phyloP scores from a whole-genome alignment of 2,329 filamentous ascomycete genomes.

The Amesomyces nigricolor region DNA sequence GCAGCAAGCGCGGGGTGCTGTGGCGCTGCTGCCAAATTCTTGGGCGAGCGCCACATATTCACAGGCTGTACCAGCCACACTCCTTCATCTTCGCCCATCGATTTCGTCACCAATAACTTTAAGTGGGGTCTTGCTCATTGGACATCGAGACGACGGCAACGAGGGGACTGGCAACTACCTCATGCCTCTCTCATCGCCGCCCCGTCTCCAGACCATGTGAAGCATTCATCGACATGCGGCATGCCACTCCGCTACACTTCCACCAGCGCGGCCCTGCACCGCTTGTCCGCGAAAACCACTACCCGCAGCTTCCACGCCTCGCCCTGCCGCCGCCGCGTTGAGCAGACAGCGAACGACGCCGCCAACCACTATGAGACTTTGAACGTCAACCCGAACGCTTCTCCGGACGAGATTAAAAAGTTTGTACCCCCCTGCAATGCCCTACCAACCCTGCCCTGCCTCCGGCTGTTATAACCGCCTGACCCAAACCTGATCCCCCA shows the following conservation, averaged over 20 bases:
- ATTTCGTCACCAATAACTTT: constrained; percentile 18
- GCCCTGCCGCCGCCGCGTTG: constrained; percentile 27
- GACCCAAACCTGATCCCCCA: too few species aligned
- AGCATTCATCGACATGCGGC: constrained; percentile 50
- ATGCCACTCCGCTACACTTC: constrained; percentile 48
- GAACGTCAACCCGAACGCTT: constrained; percentile 63
- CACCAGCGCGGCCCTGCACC: constrained; percentile 27
- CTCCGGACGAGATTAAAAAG: constrained; percentile 78
- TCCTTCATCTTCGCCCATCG: background rate
- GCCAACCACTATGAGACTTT: constrained; percentile 74
- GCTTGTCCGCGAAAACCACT: constrained; percentile 8
- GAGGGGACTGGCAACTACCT: background rate
- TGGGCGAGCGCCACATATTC: background rate
- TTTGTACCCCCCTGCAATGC: constrained; percentile 30
- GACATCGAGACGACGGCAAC: background rate
- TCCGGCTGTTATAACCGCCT: constrained; percentile 27
- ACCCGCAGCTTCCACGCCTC: constrained; percentile 30
- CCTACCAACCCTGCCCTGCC: constrained; percentile 60
- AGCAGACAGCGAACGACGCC: constrained; percentile 29
- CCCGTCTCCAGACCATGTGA: constrained; percentile 8
- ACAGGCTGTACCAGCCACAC: background rate
- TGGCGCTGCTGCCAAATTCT: background rate
- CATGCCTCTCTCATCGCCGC: background rate
- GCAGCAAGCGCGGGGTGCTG: constrained; percentile 2
- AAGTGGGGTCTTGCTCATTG: background rate